Base-by-base conservation (phyloP, 495 filamentous ascomycete genomes). In the Daldinia childiae region DNA sequence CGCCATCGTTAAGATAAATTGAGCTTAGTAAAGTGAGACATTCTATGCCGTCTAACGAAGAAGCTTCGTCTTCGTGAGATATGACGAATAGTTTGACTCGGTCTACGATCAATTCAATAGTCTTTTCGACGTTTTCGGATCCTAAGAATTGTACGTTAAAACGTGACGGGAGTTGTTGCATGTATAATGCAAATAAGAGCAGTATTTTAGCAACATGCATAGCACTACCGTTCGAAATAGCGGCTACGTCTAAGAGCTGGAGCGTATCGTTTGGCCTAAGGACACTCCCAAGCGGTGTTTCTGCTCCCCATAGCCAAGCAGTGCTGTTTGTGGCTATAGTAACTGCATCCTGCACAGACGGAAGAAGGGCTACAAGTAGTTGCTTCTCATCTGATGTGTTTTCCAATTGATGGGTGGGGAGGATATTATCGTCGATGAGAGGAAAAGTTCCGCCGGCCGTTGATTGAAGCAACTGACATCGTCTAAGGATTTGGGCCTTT, bases 1-100 rank as follows among this genome's bases (percentile, higher is more conserved):
- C 54, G 26, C 64, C 64, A 34, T 67, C 64, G 64, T 67, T 67
- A 30, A 67, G 41, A n/a, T 67, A 30, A 34, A 67, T 59, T 14
- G 32, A 52, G 55, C 64, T 41, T 30, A 67, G 43, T 5, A 67
- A 41, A 51, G 24, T 50, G 0, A 58, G 12, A 8, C 64, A 67
- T 32, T 67, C 52, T 38, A 67, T 41, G 17, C 55, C 64, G 12
- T 67, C 43, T 4, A 48, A 48, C 19, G 43, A 48, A 24, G 17
- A 48, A 48, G 43, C 43, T 24, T 48, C 43, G 3, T 48, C 43
- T 48, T 48, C 43, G 3, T 48, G 43, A 19, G 43, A 48, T 24
- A 48, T 3, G 19, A 24, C 43, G 19, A 48, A 48, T 48, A 24
- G 11, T 9, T 12, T 48, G 43, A 48, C 43, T 14, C 43, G 43